phyloP scores from a whole-genome alignment of 2,329 filamentous ascomycete genomes.

The Malbranchea zuffiana region DNA sequence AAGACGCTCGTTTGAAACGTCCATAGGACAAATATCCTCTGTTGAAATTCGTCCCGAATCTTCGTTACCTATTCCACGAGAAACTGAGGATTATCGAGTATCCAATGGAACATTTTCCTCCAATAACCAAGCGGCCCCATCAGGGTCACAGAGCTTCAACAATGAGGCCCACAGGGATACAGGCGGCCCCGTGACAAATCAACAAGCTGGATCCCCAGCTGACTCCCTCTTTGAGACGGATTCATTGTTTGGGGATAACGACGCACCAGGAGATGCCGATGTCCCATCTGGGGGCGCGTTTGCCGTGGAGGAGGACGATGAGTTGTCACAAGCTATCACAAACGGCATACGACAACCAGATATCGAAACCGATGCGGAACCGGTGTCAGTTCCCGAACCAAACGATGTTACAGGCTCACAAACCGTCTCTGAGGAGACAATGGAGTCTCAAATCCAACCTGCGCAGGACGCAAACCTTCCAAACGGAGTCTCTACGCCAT shows the following conservation, averaged over 20 bases:
- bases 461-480: slow-evolving; percentile 12
- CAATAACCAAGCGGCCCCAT: slow-evolving; percentile 55
- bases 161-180: slow-evolving; percentile 26
- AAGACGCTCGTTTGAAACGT: slow-evolving; percentile 64
- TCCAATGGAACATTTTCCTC: slow-evolving; percentile 60
- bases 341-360: slow-evolving; percentile 37
- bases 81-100: slow-evolving; percentile 45
- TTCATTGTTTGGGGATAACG: slow-evolving; percentile 78
- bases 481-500: slow-evolving; percentile 21
- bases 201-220: slow-evolving; percentile 53
- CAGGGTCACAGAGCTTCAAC: slow-evolving; percentile 41
- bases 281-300: slow-evolving; percentile 50
- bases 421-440: slow-evolving; percentile 2
- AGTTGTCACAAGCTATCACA: slow-evolving; percentile 65
- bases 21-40: slow-evolving; percentile 72
- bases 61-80: slow-evolving; percentile 62
- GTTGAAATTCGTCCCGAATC: slow-evolving; percentile 75
- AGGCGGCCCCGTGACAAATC: slow-evolving; percentile 39
- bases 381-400: slow-evolving; percentile 9
- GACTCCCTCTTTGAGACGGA: slow-evolving; percentile 79
- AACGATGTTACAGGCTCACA: slow-evolving; percentile 7
- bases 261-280: slow-evolving; percentile 41
- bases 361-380: slow-evolving; percentile 25
- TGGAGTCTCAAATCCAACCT: slow-evolving; percentile 5
- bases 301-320: slow-evolving; percentile 72